phyloP scores from a whole-genome alignment of 768 basidiomycete species.

The Clavulina sp. region DNA sequence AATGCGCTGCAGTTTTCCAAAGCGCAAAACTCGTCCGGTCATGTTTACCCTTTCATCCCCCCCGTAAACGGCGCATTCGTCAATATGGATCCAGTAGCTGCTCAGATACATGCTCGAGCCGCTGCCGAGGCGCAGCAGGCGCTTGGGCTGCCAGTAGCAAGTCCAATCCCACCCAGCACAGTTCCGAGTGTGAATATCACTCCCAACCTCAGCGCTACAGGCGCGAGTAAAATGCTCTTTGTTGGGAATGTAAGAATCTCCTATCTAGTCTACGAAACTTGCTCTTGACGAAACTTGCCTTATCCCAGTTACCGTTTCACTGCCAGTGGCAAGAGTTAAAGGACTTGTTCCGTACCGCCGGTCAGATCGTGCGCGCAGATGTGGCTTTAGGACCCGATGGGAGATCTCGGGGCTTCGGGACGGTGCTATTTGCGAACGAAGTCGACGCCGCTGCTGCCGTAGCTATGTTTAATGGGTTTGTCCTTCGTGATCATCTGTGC shows the following conservation, averaged over 20 bases:
- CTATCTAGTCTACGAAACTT: not conserved
- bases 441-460: slow-evolving; percentile 72
- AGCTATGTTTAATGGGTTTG: slow-evolving; percentile 79
- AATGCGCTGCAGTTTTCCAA: not conserved
- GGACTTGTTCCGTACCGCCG: slow-evolving; percentile 89
- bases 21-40: not conserved
- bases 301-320: slow-evolving; percentile 75
- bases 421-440: slow-evolving; percentile 82
- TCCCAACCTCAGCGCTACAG: too few relatives aligned
- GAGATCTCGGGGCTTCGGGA: slow-evolving; percentile 91
- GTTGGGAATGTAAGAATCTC: not conserved
- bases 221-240: slow-evolving; percentile 1
- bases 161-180: too few relatives aligned
- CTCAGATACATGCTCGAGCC: not conserved
- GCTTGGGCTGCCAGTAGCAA: not conserved
- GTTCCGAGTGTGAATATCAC: too few relatives aligned
- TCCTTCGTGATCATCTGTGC: slow-evolving; percentile 7
- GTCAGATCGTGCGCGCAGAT: slow-evolving; percentile 89
- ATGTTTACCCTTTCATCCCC: not conserved
- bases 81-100: not conserved
- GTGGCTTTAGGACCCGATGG: slow-evolving; percentile 89
- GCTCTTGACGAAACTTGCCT: not conserved
- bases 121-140: not conserved
- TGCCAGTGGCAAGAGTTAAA: slow-evolving; percentile 97
- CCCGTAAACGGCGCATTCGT: slow-evolving; percentile 1